A percentile compares a stretch with the other conserved stretches of the same genome.
Evolutionary conservation across 495 filamentous ascomycete genomes (phyloP).

Genomic region (Penicillium daleae): DNA sequence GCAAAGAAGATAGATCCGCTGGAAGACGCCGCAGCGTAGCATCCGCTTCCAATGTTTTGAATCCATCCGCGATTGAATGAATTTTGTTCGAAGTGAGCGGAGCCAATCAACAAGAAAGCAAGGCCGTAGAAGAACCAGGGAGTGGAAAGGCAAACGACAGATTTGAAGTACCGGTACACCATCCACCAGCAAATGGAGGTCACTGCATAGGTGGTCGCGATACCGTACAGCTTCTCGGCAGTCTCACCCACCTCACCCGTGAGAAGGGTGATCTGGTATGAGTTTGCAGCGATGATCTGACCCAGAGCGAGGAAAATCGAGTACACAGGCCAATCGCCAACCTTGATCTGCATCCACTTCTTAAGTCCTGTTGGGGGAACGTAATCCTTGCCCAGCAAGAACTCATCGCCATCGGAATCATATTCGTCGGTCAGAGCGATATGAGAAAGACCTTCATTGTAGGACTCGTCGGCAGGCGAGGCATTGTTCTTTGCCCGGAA

Average conservation of each 20-base stretch:
- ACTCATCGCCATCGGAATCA: slow-evolving; percentile 51
- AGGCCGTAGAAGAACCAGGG: slow-evolving; percentile 67
- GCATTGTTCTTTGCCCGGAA: slow-evolving; percentile 38
- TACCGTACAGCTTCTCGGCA: slow-evolving; percentile 66
- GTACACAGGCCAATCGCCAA: slow-evolving; percentile 73
- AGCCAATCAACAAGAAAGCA: slow-evolving; percentile 68
- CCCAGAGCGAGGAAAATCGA: slow-evolving; percentile 66
- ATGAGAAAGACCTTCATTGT: slow-evolving; percentile 34
- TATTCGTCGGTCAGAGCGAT: slow-evolving; percentile 33
- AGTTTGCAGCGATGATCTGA: slow-evolving; percentile 72
- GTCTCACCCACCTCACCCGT: slow-evolving; percentile 65
- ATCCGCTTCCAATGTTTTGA: slow-evolving; percentile 50
- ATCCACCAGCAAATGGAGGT: slow-evolving; percentile 68
- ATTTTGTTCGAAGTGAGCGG: slow-evolving; percentile 56
- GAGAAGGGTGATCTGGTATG: slow-evolving; percentile 72
- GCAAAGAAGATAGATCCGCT: slow-evolving; percentile 56
- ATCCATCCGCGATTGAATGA: slow-evolving; percentile 50
- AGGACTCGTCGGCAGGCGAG: slow-evolving; percentile 40
- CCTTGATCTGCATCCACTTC: slow-evolving; percentile 53
- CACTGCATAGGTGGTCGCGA: slow-evolving; percentile 66
- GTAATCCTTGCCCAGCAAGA: slow-evolving; percentile 68
- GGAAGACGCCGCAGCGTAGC: slow-evolving; percentile 52
- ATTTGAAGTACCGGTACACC: slow-evolving; percentile 63
- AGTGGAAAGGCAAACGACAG: slow-evolving; percentile 60
- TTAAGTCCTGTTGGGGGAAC: slow-evolving; percentile 66